Evolutionary conservation across 2,329 filamentous ascomycete species (phyloP), one percentile per base, ranked within the genome.

Genomic region (Fusarium stilboides): DNA sequence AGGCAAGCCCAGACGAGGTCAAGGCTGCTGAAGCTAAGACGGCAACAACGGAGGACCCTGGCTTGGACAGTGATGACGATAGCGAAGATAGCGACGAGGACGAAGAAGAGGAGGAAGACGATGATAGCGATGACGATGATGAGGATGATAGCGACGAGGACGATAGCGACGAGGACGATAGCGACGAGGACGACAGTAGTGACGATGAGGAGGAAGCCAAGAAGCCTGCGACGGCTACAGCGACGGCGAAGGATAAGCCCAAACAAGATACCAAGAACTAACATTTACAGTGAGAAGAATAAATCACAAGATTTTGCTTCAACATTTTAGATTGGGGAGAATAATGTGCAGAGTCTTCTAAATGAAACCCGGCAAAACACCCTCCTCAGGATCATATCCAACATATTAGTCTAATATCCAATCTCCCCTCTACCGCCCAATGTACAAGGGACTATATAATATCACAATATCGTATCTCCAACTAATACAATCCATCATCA

Each of bases 401-500:
- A 68, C 40, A 53, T 39, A 58, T 37, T 61, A 58, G 49, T 65
- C 58, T 59, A 69, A 51, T 51, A 44, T 47, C 54, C 62, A 58
- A 51, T 61, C 52, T 57, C 57, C 47, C 24, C 46, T 47, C 57
- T 52, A 56, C 31, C 20, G 54, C 31, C 58, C 54, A 61, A 61
- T 68, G 51, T 70, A 68, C 47, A 70, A 55, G 34, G 37, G 40
- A 33, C 43, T 64, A 68, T 67, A 58, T 50, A 59, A 47, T 68
- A 47, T 52, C 20, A 28, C 19, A 43, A 52, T 40, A 22, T 20
- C 42, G 40, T 33, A 28, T 40, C 52, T 43, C 36, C 33, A 20
- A 46, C 59, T 80, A 88, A 55, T 89, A 89, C 74, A 89, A 70
- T 12, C 81, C 86, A 47, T 89, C 87, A 52, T 89, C 87, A 62